Percentiles rank a stretch among this genome's conserved stretches.
Conservation (phyloP, 306 rosid species). For the Corylus avellana region DNA sequence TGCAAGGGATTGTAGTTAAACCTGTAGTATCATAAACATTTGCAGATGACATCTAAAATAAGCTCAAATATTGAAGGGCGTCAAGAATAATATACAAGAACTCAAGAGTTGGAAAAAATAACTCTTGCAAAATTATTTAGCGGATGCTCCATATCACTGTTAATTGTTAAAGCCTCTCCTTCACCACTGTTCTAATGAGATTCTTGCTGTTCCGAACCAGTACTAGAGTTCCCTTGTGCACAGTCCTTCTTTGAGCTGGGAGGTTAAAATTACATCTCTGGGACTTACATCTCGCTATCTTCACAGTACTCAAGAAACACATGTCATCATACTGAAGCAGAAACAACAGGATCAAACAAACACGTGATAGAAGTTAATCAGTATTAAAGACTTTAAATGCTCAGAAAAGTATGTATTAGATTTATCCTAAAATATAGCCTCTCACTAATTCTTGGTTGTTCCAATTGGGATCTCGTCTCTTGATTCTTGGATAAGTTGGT, state of each 20-base stretch:
- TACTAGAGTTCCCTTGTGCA: slow-evolving; percentile 68
- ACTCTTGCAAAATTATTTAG: background rate
- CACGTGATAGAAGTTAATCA: background rate
- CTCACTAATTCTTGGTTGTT: background rate
- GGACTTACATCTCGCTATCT: slow-evolving; percentile 68
- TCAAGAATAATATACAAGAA: background rate
- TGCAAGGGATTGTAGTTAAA: too few species aligned
- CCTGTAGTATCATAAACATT: too few species aligned
- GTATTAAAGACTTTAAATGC: background rate
- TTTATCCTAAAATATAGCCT: background rate
- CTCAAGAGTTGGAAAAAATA: background rate
- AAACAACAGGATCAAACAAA: slow-evolving; percentile 21
- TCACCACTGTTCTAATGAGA: slow-evolving; percentile 53
- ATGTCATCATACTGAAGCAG: slow-evolving; percentile 43
- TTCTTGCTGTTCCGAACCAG: slow-evolving; percentile 59
- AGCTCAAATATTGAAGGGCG: background rate
- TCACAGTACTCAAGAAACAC: slow-evolving; percentile 48
- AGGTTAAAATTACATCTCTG: slow-evolving; percentile 36
- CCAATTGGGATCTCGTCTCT: too few species aligned
- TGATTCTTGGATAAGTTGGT: background rate
- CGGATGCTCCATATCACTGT: background rate
- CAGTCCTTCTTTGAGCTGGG: slow-evolving; percentile 35
- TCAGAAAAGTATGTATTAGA: background rate
- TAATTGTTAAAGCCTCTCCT: slow-evolving; percentile 52
- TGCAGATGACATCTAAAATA: background rate